phyloP scores from a whole-genome alignment of 495 filamentous ascomycete genomes.

The Cudoniella acicularis region DNA sequence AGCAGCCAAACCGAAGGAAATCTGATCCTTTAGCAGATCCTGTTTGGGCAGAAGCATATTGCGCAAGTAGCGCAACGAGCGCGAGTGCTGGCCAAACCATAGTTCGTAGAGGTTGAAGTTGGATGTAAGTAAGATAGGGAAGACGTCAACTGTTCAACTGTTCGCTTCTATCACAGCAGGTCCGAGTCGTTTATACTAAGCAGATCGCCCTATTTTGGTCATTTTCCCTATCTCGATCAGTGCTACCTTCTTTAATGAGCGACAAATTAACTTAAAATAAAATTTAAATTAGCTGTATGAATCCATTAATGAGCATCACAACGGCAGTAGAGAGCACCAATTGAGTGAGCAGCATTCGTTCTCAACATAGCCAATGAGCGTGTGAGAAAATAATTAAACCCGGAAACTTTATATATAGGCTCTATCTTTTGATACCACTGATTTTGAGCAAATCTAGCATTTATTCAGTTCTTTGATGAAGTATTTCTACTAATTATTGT shows the following conservation, averaged over 20 bases:
- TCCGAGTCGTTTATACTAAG: background rate
- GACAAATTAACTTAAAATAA: background rate
- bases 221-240: background rate
- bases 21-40: conserved; percentile 14
- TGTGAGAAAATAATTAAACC: too few relatives aligned
- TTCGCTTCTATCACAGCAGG: background rate
- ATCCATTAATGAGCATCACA: background rate
- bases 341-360: background rate
- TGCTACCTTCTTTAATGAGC: background rate
- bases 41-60: conserved; percentile 27
- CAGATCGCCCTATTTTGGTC: background rate
- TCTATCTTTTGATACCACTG: too few relatives aligned
- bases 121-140: background rate
- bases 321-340: background rate
- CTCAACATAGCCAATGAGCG: background rate
- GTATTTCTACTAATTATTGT: too few relatives aligned
- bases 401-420: too few relatives aligned
- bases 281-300: background rate
- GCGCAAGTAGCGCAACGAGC: conserved; percentile 30
- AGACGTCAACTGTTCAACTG: background rate
- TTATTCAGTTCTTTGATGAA: too few relatives aligned
- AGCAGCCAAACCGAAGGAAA: conserved; percentile 37
- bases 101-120: background rate
- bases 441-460: too few relatives aligned
- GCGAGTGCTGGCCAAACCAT: conserved; percentile 26